Evolutionary conservation across 129 eudicot genomes (phyloP).

Genomic region (Lonicera japonica): DNA sequence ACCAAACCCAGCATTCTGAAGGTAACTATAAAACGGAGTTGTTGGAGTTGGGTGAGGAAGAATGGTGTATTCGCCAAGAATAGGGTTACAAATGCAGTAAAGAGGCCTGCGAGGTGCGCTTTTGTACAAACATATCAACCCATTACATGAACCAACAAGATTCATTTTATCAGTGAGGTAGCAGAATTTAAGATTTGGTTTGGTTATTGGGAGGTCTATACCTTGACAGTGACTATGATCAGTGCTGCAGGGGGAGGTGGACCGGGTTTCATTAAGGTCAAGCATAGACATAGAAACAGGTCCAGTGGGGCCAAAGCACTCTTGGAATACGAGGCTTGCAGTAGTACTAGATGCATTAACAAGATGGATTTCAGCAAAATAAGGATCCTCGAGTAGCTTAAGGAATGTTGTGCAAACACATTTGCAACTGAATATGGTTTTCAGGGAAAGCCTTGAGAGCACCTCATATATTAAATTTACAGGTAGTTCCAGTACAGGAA

Average conservation of each 20-base stretch:
- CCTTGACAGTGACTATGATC: slow-evolving; percentile 2
- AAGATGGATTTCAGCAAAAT: slow-evolving; percentile 21
- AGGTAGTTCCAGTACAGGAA: slow-evolving; percentile 23
- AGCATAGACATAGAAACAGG: slow-evolving; percentile 13
- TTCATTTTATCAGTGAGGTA: not conserved
- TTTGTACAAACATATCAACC: slow-evolving; percentile 27
- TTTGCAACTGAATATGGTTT: slow-evolving; percentile 24
- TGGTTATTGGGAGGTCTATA: not conserved
- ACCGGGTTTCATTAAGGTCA: slow-evolving; percentile 8
- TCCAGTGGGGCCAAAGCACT: not conserved
- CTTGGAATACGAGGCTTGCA: slow-evolving; percentile 17
- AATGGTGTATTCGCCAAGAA: slow-evolving; percentile 21
- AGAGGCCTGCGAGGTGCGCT: slow-evolving; percentile 2
- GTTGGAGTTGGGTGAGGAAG: slow-evolving; percentile 12
- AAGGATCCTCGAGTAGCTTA: slow-evolving; percentile 24
- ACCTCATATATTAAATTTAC: slow-evolving; percentile 10
- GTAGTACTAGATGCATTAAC: slow-evolving; percentile 12
- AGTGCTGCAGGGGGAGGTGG: slow-evolving; percentile 13
- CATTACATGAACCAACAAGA: slow-evolving; percentile 30
- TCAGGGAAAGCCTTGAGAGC: slow-evolving; percentile 25
- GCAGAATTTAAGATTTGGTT: slow-evolving; percentile 5
- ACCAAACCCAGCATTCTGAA: slow-evolving; percentile 26
- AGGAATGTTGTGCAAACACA: slow-evolving; percentile 17
- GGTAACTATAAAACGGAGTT: not conserved
- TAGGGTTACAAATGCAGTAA: slow-evolving; percentile 28